Conservation (phyloP, 202 grass and related monocot species). For the Panicum hallii region DNA sequence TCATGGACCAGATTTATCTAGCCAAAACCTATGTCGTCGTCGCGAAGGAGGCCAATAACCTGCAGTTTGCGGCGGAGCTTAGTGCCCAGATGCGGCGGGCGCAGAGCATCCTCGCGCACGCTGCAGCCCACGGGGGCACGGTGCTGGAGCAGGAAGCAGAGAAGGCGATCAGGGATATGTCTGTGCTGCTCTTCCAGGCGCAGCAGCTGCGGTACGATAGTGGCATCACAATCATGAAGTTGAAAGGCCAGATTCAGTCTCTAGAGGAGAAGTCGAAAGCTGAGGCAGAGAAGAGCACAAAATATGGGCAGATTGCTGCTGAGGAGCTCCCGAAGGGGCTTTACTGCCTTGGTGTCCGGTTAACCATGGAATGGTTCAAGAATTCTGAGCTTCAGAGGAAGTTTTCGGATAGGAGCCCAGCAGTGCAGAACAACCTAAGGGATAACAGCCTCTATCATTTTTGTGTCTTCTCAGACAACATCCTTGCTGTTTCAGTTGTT, state of each 20-base stretch:
- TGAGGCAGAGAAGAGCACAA: slow-evolving; percentile 87
- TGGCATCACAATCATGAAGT: slow-evolving; percentile 72
- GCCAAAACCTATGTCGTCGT: slow-evolving; percentile 72
- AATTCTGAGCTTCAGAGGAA: slow-evolving; percentile 70
- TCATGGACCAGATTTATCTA: slow-evolving; percentile 90
- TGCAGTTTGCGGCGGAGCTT: slow-evolving; percentile 86
- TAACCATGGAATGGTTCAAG: slow-evolving; percentile 94
- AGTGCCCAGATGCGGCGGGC: slow-evolving; percentile 61
- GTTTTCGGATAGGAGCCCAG: slow-evolving; percentile 59
- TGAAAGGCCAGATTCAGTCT: slow-evolving; percentile 86
- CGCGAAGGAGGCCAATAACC: slow-evolving; percentile 79
- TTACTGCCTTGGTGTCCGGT: slow-evolving; percentile 85
- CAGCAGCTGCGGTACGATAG: slow-evolving; percentile 84
- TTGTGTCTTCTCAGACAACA: slow-evolving; percentile 98
- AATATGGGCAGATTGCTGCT: slow-evolving; percentile 96
- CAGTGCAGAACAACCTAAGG: slow-evolving; percentile 70
- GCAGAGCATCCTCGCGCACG: slow-evolving; percentile 67
- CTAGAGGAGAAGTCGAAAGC: slow-evolving; percentile 87
- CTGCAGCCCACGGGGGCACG: slow-evolving; percentile 52
- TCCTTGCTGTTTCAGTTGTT: slow-evolving; percentile 86
- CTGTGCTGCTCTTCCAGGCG: slow-evolving; percentile 76
- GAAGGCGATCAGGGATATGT: slow-evolving; percentile 80
- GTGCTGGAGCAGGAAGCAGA: slow-evolving; percentile 62
- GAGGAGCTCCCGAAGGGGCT: slow-evolving; percentile 97
- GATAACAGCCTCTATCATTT: slow-evolving; percentile 90